A percentile compares a stretch with the other conserved stretches of the same genome.
Evolutionary conservation across 2,329 filamentous ascomycete genomes (phyloP).

Genomic region (Ambrosiella cleistominuta): DNA sequence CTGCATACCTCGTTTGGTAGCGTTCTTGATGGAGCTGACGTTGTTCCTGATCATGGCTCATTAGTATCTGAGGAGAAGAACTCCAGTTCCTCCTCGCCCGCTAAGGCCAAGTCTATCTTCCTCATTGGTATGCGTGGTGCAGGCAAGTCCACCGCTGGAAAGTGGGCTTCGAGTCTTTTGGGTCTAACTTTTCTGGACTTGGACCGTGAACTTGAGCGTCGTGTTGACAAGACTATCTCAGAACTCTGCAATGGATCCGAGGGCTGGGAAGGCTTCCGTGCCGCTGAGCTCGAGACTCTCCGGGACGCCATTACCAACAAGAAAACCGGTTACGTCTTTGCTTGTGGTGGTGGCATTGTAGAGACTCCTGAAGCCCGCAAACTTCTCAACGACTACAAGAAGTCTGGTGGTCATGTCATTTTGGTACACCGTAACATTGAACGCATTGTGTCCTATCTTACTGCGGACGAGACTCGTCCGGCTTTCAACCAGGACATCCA

Average conservation of each 20-base stretch:
- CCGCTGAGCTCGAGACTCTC: conserved; percentile 59
- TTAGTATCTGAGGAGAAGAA: conserved; percentile 6
- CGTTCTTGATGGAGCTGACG: conserved; percentile 47
- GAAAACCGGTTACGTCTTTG: conserved; percentile 62
- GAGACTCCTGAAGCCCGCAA: conserved; percentile 67
- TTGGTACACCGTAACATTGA: conserved; percentile 77
- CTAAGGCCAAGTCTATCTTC: conserved; percentile 50
- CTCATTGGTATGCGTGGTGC: conserved; percentile 96
- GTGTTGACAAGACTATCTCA: conserved; percentile 59
- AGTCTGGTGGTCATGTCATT: conserved; percentile 65
- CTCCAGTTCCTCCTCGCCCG: not conserved
- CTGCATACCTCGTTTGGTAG: conserved; percentile 40
- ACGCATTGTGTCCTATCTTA: conserved; percentile 74
- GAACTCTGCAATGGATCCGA: conserved; percentile 55
- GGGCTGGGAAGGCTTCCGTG: conserved; percentile 81
- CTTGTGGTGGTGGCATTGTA: conserved; percentile 85
- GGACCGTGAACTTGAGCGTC: conserved; percentile 68
- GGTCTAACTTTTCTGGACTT: conserved; percentile 69
- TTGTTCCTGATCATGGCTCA: conserved; percentile 13
- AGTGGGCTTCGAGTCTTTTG: conserved; percentile 63
- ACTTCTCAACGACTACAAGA: conserved; percentile 54
- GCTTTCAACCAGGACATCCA: conserved; percentile 88
- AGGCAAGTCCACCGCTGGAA: conserved; percentile 85
- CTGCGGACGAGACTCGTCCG: conserved; percentile 74
- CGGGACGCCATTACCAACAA: conserved; percentile 58